phyloP scores from a whole-genome alignment of 495 filamentous ascomycete genomes.

The Aspergillus homomorphus region DNA sequence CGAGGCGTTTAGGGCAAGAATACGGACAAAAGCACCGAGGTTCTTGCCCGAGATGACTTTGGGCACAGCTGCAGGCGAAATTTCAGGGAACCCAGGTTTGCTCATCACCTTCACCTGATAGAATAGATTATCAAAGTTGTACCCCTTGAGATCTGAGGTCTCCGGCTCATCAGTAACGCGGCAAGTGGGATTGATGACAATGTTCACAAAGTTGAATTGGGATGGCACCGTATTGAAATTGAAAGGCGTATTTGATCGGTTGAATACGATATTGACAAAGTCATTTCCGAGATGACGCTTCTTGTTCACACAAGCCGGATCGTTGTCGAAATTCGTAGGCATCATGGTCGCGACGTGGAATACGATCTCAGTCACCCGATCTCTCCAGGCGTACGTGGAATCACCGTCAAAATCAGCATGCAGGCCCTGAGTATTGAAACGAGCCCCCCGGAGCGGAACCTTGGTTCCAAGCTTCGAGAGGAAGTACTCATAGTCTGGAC shows the following conservation, averaged over 20 bases:
- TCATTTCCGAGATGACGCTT: slow-evolving; percentile 97
- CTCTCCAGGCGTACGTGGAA: slow-evolving; percentile 87
- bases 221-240: slow-evolving; percentile 88
- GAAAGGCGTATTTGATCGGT: slow-evolving; percentile 85
- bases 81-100: slow-evolving; percentile 79
- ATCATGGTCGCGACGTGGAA: slow-evolving; percentile 97
- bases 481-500: slow-evolving; percentile 81
- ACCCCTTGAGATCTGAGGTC: slow-evolving; percentile 17
- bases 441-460: slow-evolving; percentile 71
- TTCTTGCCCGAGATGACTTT: slow-evolving; percentile 81
- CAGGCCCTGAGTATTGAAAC: slow-evolving; percentile 92
- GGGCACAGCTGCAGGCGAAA: slow-evolving; percentile 80
- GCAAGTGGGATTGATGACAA: slow-evolving; percentile 87
- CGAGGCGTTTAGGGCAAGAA: slow-evolving; percentile 88
- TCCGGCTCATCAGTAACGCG: slow-evolving; percentile 39
- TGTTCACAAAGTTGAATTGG: slow-evolving; percentile 93
- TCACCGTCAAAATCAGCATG: slow-evolving; percentile 80
- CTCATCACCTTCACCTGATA: slow-evolving; percentile 84
- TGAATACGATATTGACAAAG: slow-evolving; percentile 96
- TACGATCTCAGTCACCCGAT: slow-evolving; percentile 89
- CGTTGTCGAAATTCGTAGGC: slow-evolving; percentile 77
- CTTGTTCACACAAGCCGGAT: slow-evolving; percentile 75
- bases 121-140: slow-evolving; percentile 52
- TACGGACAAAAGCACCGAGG: slow-evolving; percentile 81
- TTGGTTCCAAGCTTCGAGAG: slow-evolving; percentile 75